These are phyloP conservation scores for Tolypocladium tropicale DNA, from an alignment of 2,329 filamentous ascomycete genomes.

Conservation along the genomic window DNA sequence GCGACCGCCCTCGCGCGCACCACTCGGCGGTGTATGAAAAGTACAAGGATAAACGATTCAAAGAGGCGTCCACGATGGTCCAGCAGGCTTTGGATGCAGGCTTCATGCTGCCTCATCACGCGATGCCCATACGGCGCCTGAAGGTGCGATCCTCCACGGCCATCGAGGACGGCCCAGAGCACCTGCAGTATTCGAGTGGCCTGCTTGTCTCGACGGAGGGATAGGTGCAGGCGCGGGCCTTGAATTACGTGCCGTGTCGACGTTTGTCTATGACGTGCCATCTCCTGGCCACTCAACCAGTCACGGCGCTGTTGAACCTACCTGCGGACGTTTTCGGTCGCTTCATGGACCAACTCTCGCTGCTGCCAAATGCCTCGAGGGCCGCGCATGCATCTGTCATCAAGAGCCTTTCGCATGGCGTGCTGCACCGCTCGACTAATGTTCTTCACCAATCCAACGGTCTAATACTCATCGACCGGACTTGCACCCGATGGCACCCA, in stretches of 20 bases:
- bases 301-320: background rate
- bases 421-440: background rate
- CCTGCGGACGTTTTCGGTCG: background rate
- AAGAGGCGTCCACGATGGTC: conserved; percentile 72
- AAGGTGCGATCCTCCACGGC: conserved; percentile 8
- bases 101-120: conserved; percentile 37
- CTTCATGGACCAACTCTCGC: background rate
- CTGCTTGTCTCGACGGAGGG: conserved; percentile 21
- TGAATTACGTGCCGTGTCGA: background rate
- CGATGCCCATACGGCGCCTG: conserved; percentile 25
- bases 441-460: background rate
- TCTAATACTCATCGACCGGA: background rate
- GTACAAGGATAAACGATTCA: conserved; percentile 80
- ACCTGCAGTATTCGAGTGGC: conserved; percentile 13
- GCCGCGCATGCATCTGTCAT: background rate
- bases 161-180: conserved; percentile 13
- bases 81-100: conserved; percentile 59
- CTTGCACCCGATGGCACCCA: background rate
- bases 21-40: conserved; percentile 86
- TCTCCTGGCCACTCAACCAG: background rate
- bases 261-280: background rate
- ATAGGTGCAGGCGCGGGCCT: conserved; percentile 7
- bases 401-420: background rate
- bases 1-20: conserved; percentile 68
- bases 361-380: background rate